Conservation (phyloP, 2,329 filamentous ascomycete genomes). For the Monilinia fructicola region DNA sequence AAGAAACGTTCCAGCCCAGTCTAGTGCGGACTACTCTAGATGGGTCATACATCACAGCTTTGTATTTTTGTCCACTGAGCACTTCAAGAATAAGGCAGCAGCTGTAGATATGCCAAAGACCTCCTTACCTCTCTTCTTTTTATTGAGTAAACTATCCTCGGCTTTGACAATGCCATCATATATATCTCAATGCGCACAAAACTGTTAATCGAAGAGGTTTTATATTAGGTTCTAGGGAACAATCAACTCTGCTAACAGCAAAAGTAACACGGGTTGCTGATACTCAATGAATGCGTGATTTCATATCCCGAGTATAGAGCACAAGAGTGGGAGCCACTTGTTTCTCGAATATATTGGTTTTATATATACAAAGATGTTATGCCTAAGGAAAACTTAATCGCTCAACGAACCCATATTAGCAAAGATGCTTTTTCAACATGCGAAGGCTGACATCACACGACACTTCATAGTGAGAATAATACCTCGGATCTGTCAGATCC, state of each 20-base stretch:
- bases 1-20: background rate
- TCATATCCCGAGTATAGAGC: background rate
- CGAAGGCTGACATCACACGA: background rate
- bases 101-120: background rate
- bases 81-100: background rate
- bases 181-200: background rate
- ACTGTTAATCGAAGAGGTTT: background rate
- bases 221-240: background rate
- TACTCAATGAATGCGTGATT: background rate
- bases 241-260: background rate
- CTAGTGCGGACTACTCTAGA: background rate
- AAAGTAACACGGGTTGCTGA: background rate
- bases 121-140: background rate
- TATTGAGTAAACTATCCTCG: background rate
- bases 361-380: background rate
- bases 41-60: background rate
- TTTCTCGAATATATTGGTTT: background rate
- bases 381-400: background rate
- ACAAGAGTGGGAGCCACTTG: background rate
- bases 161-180: background rate
- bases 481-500: background rate
- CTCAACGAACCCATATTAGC: background rate
- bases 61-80: background rate
- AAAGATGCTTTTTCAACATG: no score
- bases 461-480: background rate